Evolutionary conservation across 1,284 basidiomycete genomes (phyloP), one percentile per base, ranked within the genome.

Genomic region (Heterobasidion parviporum): DNA sequence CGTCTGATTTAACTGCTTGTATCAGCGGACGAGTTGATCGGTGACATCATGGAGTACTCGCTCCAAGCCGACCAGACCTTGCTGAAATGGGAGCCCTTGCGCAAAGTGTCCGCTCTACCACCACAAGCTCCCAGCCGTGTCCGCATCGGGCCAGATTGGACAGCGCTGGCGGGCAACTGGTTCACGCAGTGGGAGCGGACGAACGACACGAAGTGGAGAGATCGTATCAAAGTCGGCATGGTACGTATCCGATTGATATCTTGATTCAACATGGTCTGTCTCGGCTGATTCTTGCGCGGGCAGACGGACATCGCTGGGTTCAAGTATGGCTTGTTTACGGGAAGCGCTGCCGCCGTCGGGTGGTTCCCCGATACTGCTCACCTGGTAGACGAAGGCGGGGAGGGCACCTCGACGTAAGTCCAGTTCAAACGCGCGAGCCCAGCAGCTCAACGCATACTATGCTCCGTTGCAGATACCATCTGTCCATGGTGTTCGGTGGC

Each of bases 171-270:
- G 5, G 72, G 73, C 5, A 74, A 74, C 55, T 75, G 74, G 74
- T 75, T 74, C 55, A 71, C 69, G 9, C 72, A 74, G 60, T 75
- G 74, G 74, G 74, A 76, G 56, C 60, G 74, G 26, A 74, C 72
- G 65, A 74, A 73, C 54, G 72, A 75, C 54, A 58, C 64, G 2
- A 64, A 69, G 55, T 76, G 72, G 70, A 59, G 67, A 35, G 68
- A 74, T 49, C 63, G 65, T 16, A 72, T 76, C 57, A 70, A 69
- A 52, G 67, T 66, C 38, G 73, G 73, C 20, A 75, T 76, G 74
- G 73, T 72, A 52, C 18, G 67, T 54, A 8, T 47, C 45, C 26
- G 26, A 26, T 26, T 26, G 26, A 26, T 26, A 3, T 20, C 10
- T 2, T 36, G 8, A 26, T 32, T 3, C 38, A 4, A 12, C 49